Conservation (phyloP, 2,329 filamentous ascomycete genomes). For the Mollisiaceae sp. region DNA sequence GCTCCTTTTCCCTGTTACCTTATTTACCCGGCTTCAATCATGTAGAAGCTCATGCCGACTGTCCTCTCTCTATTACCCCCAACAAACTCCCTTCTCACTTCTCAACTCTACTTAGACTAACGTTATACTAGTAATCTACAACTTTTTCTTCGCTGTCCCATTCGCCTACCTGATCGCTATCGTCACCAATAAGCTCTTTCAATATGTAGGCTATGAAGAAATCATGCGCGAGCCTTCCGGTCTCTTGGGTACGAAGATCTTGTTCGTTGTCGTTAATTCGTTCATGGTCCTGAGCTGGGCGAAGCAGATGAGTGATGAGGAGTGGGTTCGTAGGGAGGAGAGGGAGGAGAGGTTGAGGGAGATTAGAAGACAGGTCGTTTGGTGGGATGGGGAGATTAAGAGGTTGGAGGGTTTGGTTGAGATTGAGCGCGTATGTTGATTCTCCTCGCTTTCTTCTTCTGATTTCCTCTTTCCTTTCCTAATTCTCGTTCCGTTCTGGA, state of each 20-base stretch:
- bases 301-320: slow-evolving; percentile 7
- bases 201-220: slow-evolving; percentile 21
- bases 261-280: slow-evolving; percentile 14
- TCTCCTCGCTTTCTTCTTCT: too few species aligned
- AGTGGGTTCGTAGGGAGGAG: slow-evolving; percentile 9
- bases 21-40: neutral
- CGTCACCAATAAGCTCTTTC: slow-evolving; percentile 5
- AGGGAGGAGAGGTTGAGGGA: slow-evolving; percentile 8
- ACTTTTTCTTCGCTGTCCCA: slow-evolving; percentile 26
- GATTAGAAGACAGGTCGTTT: slow-evolving; percentile 17
- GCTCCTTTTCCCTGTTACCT: neutral
- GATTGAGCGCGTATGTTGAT: neutral
- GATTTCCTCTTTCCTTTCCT: too few species aligned
- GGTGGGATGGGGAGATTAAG: slow-evolving; percentile 24
- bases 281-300: slow-evolving; percentile 11
- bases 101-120: neutral
- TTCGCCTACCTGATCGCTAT: slow-evolving; percentile 18
- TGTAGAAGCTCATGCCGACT: neutral
- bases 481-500: too few species aligned
- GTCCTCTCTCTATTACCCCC: neutral
- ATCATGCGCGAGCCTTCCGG: slow-evolving; percentile 20
- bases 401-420: slow-evolving; percentile 18
- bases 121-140: slow-evolving; percentile 21
- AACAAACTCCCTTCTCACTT: neutral
- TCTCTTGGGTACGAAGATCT: neutral